Percentiles rank a stretch among this genome's conserved stretches.
Conservation (phyloP, 139 green algal species). For the Tetraselmis chui region DNA sequence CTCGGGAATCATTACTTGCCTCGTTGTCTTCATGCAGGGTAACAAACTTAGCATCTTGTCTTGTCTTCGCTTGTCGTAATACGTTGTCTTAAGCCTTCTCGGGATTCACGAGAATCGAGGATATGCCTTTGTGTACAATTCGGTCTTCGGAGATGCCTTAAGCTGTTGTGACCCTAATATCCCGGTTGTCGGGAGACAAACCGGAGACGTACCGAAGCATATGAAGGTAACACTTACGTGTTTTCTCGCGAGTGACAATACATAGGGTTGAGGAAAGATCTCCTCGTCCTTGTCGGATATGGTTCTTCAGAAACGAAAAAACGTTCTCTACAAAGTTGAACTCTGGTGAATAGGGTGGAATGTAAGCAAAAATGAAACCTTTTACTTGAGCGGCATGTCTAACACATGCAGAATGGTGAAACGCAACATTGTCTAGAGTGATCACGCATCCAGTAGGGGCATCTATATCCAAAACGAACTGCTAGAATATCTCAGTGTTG, state of each 20-base stretch:
- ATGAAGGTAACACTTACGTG: not conserved
- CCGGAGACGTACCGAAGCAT: not conserved
- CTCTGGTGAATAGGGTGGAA: not conserved
- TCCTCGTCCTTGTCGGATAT: not conserved
- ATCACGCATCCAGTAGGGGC: not conserved
- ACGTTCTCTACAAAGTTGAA: not conserved
- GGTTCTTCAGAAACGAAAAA: slow-evolving; percentile 1
- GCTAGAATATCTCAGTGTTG: not conserved
- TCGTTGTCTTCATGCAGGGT: too few relatives aligned
- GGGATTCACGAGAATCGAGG: not conserved
- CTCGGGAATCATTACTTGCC: not conserved
- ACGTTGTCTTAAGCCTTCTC: not conserved
- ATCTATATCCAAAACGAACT: not conserved
- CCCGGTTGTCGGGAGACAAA: not conserved
- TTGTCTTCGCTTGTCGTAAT: too few relatives aligned
- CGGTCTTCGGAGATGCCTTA: not conserved
- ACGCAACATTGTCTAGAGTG: not conserved
- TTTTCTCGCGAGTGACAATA: not conserved
- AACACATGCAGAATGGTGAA: slow-evolving; percentile 1
- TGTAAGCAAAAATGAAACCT: not conserved
- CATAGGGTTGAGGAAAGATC: not conserved
- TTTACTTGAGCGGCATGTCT: not conserved
- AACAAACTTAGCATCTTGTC: too few relatives aligned
- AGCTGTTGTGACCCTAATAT: not conserved
- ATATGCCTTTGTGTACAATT: not conserved